A percentile compares a stretch with the other conserved stretches of the same genome.
These are phyloP conservation scores for Rhodotorula sp. DNA, from an alignment of 1,284 basidiomycete species.

Conservation along the genomic window DNA sequence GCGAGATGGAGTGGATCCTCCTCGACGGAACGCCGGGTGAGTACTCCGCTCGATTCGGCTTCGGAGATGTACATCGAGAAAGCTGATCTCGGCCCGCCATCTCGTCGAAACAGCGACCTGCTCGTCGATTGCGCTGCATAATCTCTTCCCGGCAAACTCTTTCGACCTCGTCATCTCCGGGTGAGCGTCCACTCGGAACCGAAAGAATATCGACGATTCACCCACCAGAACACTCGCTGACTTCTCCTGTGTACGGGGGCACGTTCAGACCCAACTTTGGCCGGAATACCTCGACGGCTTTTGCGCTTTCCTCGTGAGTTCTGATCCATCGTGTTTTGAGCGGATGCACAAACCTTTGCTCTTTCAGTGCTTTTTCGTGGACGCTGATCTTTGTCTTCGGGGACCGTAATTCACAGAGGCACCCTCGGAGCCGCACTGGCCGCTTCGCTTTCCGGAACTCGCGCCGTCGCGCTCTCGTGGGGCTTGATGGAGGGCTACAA, in stretches of 20 bases:
- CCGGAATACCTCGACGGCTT: constrained; percentile 45
- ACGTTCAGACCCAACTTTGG: constrained; percentile 50
- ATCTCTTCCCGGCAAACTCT: constrained; percentile 68
- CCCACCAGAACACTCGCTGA: neutral
- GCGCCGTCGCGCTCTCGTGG: constrained; percentile 78
- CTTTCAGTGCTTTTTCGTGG: neutral
- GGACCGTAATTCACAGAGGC: constrained; percentile 51
- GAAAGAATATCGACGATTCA: neutral
- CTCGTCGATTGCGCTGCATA: constrained; percentile 81
- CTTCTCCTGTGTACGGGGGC: neutral
- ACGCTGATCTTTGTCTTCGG: no score
- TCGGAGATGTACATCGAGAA: fast-evolving
- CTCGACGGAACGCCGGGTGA: constrained; percentile 60
- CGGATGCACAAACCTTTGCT: neutral
- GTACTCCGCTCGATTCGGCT: neutral
- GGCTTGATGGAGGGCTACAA: constrained; percentile 73
- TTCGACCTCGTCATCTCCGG: constrained; percentile 70
- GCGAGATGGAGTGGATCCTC: constrained; percentile 71
- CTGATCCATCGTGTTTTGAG: no score
- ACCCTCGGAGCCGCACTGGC: constrained; percentile 86
- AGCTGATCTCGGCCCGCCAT: constrained; percentile 45
- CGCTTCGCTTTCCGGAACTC: constrained; percentile 66
- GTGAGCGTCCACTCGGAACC: neutral
- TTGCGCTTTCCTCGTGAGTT: constrained; percentile 43
- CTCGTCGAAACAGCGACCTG: constrained; percentile 78